phyloP scores from a whole-genome alignment of 441 rosid species.

The Geranium incanum region DNA sequence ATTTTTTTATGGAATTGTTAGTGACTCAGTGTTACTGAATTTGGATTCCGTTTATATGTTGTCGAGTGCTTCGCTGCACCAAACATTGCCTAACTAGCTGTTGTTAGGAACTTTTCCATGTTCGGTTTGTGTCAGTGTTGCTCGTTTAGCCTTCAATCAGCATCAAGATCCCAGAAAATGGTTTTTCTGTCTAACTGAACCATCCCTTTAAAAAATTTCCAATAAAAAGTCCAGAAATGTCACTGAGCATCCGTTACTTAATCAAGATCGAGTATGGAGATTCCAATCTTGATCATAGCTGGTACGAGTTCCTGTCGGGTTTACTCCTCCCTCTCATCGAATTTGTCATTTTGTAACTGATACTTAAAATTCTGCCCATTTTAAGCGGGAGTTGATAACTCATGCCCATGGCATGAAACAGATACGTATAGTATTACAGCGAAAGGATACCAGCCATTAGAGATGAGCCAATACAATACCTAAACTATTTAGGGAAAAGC shows the following conservation, averaged over 20 bases:
- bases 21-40: neutral
- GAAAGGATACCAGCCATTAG: neutral
- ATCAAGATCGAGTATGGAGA: no score
- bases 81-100: neutral
- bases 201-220: no score
- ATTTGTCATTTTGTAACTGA: neutral
- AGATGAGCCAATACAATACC: no score
- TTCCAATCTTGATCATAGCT: neutral
- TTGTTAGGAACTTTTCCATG: neutral
- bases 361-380: neutral
- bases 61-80: neutral
- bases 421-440: neutral
- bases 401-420: constrained; percentile 4
- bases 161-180: neutral
- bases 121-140: no score
- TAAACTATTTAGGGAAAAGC: no score
- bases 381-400: neutral
- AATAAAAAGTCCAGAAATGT: no score
- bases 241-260: no score
- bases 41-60: neutral
- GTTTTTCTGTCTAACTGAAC: neutral
- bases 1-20: neutral
- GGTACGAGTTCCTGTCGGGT: neutral
- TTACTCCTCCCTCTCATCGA: neutral
- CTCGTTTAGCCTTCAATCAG: neutral